Conservation (phyloP, 306 rosid species). For the Cyamopsis tetragonoloba region DNA sequence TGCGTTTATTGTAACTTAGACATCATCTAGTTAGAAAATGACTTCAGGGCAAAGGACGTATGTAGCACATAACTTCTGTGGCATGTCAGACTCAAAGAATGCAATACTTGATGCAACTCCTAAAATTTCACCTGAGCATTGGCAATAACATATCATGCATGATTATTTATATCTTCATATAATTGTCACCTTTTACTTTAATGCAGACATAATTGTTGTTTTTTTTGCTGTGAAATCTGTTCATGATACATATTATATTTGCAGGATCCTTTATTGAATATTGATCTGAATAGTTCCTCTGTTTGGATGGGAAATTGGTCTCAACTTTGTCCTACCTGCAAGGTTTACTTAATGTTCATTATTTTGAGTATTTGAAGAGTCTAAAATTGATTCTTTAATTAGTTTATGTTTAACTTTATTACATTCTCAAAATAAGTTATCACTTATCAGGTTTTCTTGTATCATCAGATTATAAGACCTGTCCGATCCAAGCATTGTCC, state of each 20-base stretch:
- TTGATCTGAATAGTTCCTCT: conserved; percentile 68
- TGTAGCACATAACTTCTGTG: neutral
- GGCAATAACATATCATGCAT: neutral
- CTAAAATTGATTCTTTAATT: conserved; percentile 3
- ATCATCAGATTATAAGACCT: conserved; percentile 82
- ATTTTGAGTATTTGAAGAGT: conserved; percentile 15
- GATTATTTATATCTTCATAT: conserved; percentile 17
- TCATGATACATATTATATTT: conserved; percentile 21
- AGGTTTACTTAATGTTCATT: conserved; percentile 50
- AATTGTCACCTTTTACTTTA: neutral
- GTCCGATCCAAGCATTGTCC: conserved; percentile 96
- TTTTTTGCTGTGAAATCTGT: neutral
- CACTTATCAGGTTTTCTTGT: conserved; percentile 39
- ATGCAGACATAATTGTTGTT: neutral
- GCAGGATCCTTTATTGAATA: conserved; percentile 83
- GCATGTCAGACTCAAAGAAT: conserved; percentile 1
- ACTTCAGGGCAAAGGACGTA: neutral
- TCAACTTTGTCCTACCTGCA: conserved; percentile 97
- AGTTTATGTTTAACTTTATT: conserved; percentile 6
- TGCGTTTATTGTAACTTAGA: neutral
- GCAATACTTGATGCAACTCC: conserved; percentile 19
- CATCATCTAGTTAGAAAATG: conserved; percentile 4
- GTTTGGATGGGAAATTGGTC: conserved; percentile 97
- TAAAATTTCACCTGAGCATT: conserved; percentile 5
- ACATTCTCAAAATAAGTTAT: conserved; percentile 25